Evolutionary conservation across 78 protist genomes (phyloP).

Genomic region (Diacronema lutheri): DNA sequence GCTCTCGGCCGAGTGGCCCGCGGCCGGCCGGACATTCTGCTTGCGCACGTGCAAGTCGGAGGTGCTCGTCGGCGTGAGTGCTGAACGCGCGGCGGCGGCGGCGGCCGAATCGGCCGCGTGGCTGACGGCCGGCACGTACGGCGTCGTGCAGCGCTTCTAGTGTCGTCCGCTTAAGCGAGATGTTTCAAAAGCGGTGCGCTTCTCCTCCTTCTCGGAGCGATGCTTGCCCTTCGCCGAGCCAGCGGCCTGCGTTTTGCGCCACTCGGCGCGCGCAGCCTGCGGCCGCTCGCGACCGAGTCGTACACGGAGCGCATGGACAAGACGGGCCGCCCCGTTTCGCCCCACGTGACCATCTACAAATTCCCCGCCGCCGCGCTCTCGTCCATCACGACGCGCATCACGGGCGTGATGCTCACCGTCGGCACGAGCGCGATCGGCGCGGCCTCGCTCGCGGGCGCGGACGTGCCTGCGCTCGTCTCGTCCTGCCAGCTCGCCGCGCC

Average conservation of each 20-base stretch:
- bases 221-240: too few species aligned
- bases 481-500: too few species aligned
- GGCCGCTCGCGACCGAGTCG: neutral
- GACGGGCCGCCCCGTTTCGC: neutral
- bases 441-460: neutral
- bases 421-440: neutral
- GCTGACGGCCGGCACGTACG: too few species aligned
- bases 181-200: too few species aligned
- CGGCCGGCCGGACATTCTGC: neutral
- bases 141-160: too few species aligned
- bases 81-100: too few species aligned
- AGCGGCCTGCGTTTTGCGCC: too few species aligned
- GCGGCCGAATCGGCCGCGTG: too few species aligned
- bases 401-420: neutral
- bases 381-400: neutral
- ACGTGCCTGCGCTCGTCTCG: neutral
- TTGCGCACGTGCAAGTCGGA: conserved; percentile 9
- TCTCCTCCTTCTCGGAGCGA: too few species aligned
- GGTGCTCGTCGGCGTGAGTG: neutral
- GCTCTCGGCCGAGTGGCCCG: neutral
- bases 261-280: too few species aligned
- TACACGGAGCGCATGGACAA: neutral
- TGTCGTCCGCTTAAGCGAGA: too few species aligned
- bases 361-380: neutral
- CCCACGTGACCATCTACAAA: neutral